Evolutionary conservation across 306 rosid genomes (phyloP).

Genomic region (Canavalia ensiformis): DNA sequence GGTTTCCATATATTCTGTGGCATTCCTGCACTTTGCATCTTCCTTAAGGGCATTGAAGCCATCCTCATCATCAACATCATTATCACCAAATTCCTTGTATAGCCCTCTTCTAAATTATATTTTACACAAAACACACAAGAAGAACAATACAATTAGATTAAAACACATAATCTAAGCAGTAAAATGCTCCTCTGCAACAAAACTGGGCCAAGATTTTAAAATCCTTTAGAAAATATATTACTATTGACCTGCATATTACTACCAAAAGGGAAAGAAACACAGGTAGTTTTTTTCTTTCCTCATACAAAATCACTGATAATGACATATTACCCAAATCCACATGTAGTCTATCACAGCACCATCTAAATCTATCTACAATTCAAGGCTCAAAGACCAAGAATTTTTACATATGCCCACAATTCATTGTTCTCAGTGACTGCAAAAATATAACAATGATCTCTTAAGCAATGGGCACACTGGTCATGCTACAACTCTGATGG

Average conservation of each 20-base stretch:
- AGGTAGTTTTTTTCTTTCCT: not conserved
- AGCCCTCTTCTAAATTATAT: slow-evolving; percentile 89
- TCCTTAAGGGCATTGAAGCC: slow-evolving; percentile 84
- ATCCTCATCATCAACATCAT: slow-evolving; percentile 91
- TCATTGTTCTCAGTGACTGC: slow-evolving; percentile 27
- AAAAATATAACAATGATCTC: slow-evolving; percentile 31
- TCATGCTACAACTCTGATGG: slow-evolving; percentile 19
- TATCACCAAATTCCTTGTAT: slow-evolving; percentile 99
- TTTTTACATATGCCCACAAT: not conserved
- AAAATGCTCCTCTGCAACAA: slow-evolving; percentile 33
- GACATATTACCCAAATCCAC: slow-evolving; percentile 16
- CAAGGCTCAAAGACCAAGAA: slow-evolving; percentile 21
- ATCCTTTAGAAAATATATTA: slow-evolving; percentile 24
- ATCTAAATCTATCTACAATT: slow-evolving; percentile 15
- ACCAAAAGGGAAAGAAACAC: not conserved
- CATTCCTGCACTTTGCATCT: slow-evolving; percentile 98
- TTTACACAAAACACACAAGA: slow-evolving; percentile 43
- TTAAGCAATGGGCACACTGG: slow-evolving; percentile 19
- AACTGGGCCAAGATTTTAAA: slow-evolving; percentile 15
- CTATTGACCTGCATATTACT: slow-evolving; percentile 3
- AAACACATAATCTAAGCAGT: slow-evolving; percentile 27
- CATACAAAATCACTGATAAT: slow-evolving; percentile 5
- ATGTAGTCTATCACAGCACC: not conserved
- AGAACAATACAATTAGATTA: slow-evolving; percentile 38
- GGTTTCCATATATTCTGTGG: slow-evolving; percentile 96